Evolutionary conservation across 805 yeast species (phyloP).

Genomic region (Monosporozyma unispora): DNA sequence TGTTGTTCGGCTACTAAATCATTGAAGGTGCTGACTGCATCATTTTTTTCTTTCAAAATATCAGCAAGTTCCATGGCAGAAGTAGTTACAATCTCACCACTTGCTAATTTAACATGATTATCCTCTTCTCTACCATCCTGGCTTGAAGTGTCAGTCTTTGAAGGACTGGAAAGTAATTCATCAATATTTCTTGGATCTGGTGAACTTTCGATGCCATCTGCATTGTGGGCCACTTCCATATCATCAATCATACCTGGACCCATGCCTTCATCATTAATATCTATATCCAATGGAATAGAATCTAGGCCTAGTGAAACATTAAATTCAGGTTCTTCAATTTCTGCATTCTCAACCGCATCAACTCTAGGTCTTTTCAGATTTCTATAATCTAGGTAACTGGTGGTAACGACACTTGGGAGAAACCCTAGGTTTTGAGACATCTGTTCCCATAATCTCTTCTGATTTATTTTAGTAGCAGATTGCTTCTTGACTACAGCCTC

Average conservation of each 20-base stretch:
- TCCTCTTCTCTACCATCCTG: neutral
- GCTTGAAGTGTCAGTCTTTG: neutral
- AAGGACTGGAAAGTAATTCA: neutral
- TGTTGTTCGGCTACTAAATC: conserved; percentile 6
- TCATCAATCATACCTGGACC: neutral
- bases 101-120: conserved; percentile 11
- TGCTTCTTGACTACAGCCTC: neutral
- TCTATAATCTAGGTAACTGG: conserved; percentile 12
- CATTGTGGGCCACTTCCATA: conserved; percentile 3
- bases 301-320: conserved; percentile 21
- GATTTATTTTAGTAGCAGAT: neutral
- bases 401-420: conserved; percentile 14
- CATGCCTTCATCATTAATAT: conserved; percentile 4
- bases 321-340: conserved; percentile 13
- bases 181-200: neutral
- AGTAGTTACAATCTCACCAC: conserved; percentile 22
- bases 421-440: conserved; percentile 12
- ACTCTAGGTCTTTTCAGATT: conserved; percentile 17
- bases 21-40: conserved; percentile 10
- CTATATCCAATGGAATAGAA: neutral
- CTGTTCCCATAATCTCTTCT: conserved; percentile 20
- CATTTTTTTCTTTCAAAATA: conserved; percentile 14
- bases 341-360: conserved; percentile 4
- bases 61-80: conserved; percentile 25
- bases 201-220: neutral